Base-by-base conservation (phyloP, 257 asterid genomes). In the Gynochthodes officinalis region DNA sequence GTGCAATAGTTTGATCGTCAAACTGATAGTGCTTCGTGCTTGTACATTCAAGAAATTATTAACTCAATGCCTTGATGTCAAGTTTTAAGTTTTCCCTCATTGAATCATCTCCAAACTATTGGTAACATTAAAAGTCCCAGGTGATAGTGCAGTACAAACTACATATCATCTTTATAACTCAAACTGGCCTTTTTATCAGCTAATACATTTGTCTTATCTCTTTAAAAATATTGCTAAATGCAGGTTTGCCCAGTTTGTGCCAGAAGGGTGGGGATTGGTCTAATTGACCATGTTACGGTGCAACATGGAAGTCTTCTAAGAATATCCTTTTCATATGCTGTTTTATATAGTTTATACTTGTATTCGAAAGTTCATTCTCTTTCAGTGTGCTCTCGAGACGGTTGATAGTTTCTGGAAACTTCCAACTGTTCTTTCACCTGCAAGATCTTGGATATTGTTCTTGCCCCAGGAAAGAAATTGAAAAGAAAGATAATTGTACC, bases 161-260 rank as follows among this genome's bases (percentile, higher is more conserved):
- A 64, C 4, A 6, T 12, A 14, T 55, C 14, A 5, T 27, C 35
- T 11, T 15, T 13, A 3, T 0, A 2, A 43, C 11, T 58, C 18
- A 16, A n/a, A n/a, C n/a, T n/a, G n/a, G n/a, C n/a, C n/a, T n/a
- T n/a, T n/a, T n/a, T n/a, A n/a, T n/a, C n/a, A n/a, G n/a, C n/a
- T n/a, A n/a, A n/a, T n/a, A n/a, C n/a, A n/a, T 49, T 49, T 1
- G 1, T 35, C 35, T 10, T n/a, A 0, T 27, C 25, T 18, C 14
- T 61, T 61, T 30, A 32, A 37, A 13, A 63, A 27, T n/a, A 35
- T 39, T 55, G 66, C 46, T 23, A 23, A 54, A 35, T 64, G 79
- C 89, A 91, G 97, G 89, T 86, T 23, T 91, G 97, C 80, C 95
- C 96, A 7, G 84, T 91, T 66, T 91, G 97, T 63, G 82, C 89